A percentile compares a stretch with the other conserved stretches of the same genome.
Evolutionary conservation across 2,329 filamentous ascomycete species (phyloP).

Genomic region (Cercospora sp.): DNA sequence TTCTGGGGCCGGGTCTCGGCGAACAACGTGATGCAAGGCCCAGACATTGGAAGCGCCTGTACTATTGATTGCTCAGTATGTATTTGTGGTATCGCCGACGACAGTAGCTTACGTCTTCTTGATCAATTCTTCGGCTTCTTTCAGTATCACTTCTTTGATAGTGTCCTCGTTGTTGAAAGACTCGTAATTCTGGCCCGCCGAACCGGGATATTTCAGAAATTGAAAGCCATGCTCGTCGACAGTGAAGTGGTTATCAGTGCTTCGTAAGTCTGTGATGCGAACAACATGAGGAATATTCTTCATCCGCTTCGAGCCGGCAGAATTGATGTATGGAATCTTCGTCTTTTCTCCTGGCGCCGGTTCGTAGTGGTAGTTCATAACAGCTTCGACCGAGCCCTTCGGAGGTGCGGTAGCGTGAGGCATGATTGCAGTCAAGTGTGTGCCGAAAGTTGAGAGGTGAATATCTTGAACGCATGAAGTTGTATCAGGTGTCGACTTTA

Average conservation of each 20-base stretch:
- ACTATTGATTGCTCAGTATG: neutral
- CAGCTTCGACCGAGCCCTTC: neutral
- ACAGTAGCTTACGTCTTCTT: conserved; percentile 8
- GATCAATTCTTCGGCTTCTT: conserved; percentile 12
- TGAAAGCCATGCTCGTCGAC: conserved; percentile 15
- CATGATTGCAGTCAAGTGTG: neutral
- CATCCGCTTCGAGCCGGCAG: conserved; percentile 6
- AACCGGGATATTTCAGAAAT: conserved; percentile 6
- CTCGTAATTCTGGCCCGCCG: conserved; percentile 8
- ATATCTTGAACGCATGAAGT: neutral
- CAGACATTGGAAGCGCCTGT: conserved; percentile 9
- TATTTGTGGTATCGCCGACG: neutral
- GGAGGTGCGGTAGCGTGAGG: conserved; percentile 10
- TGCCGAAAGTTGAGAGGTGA: neutral
- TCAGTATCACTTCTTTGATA: neutral
- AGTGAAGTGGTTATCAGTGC: conserved; percentile 9
- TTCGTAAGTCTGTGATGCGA: conserved; percentile 8
- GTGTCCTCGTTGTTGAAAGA: conserved; percentile 3
- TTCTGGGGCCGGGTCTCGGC: conserved; percentile 1
- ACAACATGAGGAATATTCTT: conserved; percentile 7
- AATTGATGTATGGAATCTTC: neutral
- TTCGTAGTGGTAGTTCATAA: conserved; percentile 14
- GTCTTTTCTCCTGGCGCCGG: neutral
- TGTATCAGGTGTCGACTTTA: neutral
- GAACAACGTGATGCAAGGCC: conserved; percentile 3